Conservation (phyloP, 768 basidiomycete genomes). For the Phlegmacium glaucopus region DNA sequence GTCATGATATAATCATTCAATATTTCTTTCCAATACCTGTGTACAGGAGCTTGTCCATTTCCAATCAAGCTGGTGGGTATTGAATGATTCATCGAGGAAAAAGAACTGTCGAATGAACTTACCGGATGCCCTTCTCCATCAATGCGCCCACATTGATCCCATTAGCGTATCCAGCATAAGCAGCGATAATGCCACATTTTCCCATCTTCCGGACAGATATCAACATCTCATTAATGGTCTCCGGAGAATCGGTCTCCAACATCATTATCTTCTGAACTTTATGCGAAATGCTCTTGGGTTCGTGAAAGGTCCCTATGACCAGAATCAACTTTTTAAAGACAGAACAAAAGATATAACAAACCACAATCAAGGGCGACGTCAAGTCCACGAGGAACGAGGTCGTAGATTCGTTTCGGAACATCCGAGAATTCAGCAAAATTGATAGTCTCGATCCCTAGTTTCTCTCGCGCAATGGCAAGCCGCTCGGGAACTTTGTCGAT, state of each 20-base stretch:
- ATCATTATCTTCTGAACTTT: slow-evolving; percentile 67
- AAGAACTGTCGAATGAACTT: slow-evolving; percentile 1
- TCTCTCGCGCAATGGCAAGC: slow-evolving; percentile 45
- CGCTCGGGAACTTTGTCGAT: slow-evolving; percentile 56
- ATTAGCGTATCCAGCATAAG: slow-evolving; percentile 66
- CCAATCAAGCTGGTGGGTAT: slow-evolving; percentile 46
- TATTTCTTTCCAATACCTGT: slow-evolving; percentile 71
- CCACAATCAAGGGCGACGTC: slow-evolving; percentile 60
- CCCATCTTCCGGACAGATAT: slow-evolving; percentile 53
- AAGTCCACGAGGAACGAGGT: slow-evolving; percentile 61
- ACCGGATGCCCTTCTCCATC: slow-evolving; percentile 73
- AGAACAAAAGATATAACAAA: slow-evolving; percentile 6
- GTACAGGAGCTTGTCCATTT: slow-evolving; percentile 74
- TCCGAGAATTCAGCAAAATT: slow-evolving; percentile 51
- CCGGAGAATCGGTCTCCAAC: slow-evolving; percentile 73
- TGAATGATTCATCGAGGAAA: background rate
- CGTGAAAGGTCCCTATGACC: slow-evolving; percentile 55
- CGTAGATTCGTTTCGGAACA: slow-evolving; percentile 52
- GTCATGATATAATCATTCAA: slow-evolving; percentile 59
- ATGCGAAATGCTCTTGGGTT: slow-evolving; percentile 62
- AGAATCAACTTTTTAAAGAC: background rate
- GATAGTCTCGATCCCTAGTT: slow-evolving; percentile 50
- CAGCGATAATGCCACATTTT: slow-evolving; percentile 60
- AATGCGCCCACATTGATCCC: slow-evolving; percentile 68
- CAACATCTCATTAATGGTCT: slow-evolving; percentile 53